A percentile compares a stretch with the other conserved stretches of the same genome.
These are phyloP conservation scores for Verticillium longisporum DNA, from an alignment of 2,329 filamentous ascomycete species.

Conservation along the genomic window DNA sequence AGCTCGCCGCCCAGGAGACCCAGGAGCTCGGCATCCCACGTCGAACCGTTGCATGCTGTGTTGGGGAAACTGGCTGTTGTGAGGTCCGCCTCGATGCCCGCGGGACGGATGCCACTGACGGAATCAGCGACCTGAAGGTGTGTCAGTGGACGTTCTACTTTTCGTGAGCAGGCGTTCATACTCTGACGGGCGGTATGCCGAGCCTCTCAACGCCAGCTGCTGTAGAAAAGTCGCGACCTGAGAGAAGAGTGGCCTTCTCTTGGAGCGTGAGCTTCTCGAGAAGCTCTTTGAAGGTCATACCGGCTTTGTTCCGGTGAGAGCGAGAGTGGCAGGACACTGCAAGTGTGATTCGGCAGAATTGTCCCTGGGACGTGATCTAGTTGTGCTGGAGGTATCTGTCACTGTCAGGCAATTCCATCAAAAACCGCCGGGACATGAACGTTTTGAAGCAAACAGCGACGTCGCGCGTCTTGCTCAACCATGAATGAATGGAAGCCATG, in stretches of 20 bases:
- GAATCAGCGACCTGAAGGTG: conserved; percentile 9
- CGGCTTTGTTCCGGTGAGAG: not conserved
- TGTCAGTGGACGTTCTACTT: not conserved
- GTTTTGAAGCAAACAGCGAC: too few relatives aligned
- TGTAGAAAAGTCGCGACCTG: conserved; percentile 10
- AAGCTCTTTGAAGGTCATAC: conserved; percentile 2
- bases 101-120: conserved; percentile 11
- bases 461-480: too few relatives aligned
- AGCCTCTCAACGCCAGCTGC: conserved; percentile 9
- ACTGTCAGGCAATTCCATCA: too few relatives aligned
- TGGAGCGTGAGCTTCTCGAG: conserved; percentile 5
- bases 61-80: conserved; percentile 13
- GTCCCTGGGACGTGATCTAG: too few relatives aligned
- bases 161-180: not conserved
- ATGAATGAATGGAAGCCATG: too few relatives aligned
- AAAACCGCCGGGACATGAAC: too few relatives aligned
- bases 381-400: too few relatives aligned
- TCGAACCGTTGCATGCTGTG: conserved; percentile 11
- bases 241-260: conserved; percentile 9
- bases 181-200: conserved; percentile 8
- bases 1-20: conserved; percentile 8
- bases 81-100: conserved; percentile 6
- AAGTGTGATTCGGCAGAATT: too few relatives aligned
- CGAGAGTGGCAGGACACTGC: not conserved
- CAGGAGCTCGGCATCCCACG: conserved; percentile 12